These are phyloP conservation scores for Xylaria bambusicola DNA, from an alignment of 495 filamentous ascomycete species.

Conservation along the genomic window DNA sequence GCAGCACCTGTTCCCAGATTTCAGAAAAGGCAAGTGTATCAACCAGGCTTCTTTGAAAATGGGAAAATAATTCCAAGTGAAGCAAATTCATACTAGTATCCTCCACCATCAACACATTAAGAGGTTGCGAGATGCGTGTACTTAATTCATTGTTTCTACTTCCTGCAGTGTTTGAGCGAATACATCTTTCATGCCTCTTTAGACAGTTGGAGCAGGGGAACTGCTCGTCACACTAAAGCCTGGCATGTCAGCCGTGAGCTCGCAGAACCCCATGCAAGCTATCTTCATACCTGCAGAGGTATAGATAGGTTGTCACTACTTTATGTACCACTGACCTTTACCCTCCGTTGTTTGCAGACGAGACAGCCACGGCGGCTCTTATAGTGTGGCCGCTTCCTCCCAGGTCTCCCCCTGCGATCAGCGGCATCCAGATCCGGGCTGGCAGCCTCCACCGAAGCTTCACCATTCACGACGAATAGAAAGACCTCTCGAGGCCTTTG, in stretches of 20 bases:
- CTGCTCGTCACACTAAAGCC: conserved; percentile 16
- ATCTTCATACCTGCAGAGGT: neutral
- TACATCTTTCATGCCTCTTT: conserved; percentile 17
- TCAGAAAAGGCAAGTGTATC: conserved; percentile 27
- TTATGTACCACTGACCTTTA: conserved; percentile 10
- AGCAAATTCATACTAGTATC: conserved; percentile 24
- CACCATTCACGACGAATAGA: conserved; percentile 7
- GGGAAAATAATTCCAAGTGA: conserved; percentile 34
- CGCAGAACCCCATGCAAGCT: neutral
- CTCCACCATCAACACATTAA: neutral
- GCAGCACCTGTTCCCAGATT: conserved; percentile 31
- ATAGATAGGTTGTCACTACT: neutral
- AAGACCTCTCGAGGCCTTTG: neutral
- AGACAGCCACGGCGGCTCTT: conserved; percentile 21
- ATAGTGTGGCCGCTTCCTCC: conserved; percentile 14
- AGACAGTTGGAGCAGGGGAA: conserved; percentile 15
- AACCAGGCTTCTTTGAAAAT: conserved; percentile 28
- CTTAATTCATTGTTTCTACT: neutral
- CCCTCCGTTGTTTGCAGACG: conserved; percentile 17
- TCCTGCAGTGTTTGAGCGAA: neutral
- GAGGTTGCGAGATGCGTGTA: neutral
- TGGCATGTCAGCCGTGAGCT: neutral
- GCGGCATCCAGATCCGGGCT: neutral
- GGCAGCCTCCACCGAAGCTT: neutral
- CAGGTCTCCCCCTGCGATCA: neutral